Conservation (phyloP, 192 early-diverging fungal genomes). For the Coemansia biformis region DNA sequence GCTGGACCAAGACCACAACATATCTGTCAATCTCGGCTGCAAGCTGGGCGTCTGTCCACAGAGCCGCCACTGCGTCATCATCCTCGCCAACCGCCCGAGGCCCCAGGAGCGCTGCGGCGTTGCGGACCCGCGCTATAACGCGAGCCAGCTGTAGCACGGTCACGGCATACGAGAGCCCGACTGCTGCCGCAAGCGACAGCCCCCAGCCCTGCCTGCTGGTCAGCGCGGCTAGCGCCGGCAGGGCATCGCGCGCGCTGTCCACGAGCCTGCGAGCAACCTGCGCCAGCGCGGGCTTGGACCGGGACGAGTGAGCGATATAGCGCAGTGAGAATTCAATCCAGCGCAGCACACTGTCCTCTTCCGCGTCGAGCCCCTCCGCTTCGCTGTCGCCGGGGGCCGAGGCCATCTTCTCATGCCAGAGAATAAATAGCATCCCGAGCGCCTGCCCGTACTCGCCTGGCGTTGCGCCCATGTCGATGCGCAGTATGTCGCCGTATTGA, state of each 20-base stretch:
- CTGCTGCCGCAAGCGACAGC: constrained; percentile 8
- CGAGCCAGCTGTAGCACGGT: constrained; percentile 28
- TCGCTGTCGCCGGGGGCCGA: background rate
- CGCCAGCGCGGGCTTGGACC: constrained; percentile 13
- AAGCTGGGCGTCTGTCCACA: constrained; percentile 13
- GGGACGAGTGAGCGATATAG: constrained; percentile 2
- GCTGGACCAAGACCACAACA: constrained; percentile 10
- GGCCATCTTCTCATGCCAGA: constrained; percentile 20
- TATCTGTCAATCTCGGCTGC: constrained; percentile 22
- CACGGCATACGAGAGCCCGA: constrained; percentile 23
- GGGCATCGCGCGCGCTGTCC: constrained; percentile 1
- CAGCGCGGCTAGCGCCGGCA: constrained; percentile 12
- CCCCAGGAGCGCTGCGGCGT: constrained; percentile 8
- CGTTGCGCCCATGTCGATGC: constrained; percentile 22
- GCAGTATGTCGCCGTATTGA: constrained; percentile 23
- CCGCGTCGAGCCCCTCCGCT: background rate
- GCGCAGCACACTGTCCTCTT: constrained; percentile 15
- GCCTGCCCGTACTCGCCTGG: constrained; percentile 37
- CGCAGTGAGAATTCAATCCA: constrained; percentile 41
- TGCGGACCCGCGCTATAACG: constrained; percentile 4
- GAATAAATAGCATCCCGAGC: constrained; percentile 24
- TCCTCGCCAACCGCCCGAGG: constrained; percentile 38
- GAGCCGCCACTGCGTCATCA: constrained; percentile 10
- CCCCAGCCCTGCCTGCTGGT: background rate
- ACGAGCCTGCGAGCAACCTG: constrained; percentile 12